phyloP scores from a whole-genome alignment of 352 stramenopile species.

The Phytophthora brassicae region DNA sequence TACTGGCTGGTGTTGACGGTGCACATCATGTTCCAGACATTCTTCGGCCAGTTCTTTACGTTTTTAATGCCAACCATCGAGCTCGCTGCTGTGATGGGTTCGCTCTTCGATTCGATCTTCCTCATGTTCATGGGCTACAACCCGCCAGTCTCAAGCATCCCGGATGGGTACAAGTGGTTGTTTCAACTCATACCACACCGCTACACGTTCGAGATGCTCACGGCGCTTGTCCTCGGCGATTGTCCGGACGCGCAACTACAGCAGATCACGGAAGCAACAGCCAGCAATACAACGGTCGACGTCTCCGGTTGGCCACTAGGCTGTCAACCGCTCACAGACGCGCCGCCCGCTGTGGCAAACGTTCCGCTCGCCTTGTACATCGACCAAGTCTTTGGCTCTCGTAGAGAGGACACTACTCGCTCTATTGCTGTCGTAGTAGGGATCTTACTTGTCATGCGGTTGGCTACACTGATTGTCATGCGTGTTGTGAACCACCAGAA shows the following conservation, averaged over 20 bases:
- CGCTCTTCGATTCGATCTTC: constrained; percentile 53
- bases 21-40: constrained; percentile 48
- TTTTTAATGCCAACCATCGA: constrained; percentile 50
- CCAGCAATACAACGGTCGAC: constrained; percentile 32
- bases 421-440: constrained; percentile 55
- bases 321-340: constrained; percentile 54
- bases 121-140: constrained; percentile 62
- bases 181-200: constrained; percentile 43
- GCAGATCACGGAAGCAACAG: constrained; percentile 26
- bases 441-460: constrained; percentile 50
- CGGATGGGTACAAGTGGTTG: constrained; percentile 50
- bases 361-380: constrained; percentile 62
- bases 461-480: constrained; percentile 53
- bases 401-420: constrained; percentile 42
- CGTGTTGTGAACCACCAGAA: constrained; percentile 69
- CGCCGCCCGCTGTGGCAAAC: constrained; percentile 40
- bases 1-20: constrained; percentile 47
- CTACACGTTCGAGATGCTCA: constrained; percentile 44
- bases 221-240: constrained; percentile 43
- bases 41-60: constrained; percentile 69
- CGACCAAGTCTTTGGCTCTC: constrained; percentile 54
- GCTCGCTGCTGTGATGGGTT: constrained; percentile 42
- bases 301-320: constrained; percentile 43
- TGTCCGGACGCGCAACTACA: constrained; percentile 38
- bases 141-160: constrained; percentile 42